Conservation (phyloP, 306 rosid genomes). For the Styphnolobium japonicum region DNA sequence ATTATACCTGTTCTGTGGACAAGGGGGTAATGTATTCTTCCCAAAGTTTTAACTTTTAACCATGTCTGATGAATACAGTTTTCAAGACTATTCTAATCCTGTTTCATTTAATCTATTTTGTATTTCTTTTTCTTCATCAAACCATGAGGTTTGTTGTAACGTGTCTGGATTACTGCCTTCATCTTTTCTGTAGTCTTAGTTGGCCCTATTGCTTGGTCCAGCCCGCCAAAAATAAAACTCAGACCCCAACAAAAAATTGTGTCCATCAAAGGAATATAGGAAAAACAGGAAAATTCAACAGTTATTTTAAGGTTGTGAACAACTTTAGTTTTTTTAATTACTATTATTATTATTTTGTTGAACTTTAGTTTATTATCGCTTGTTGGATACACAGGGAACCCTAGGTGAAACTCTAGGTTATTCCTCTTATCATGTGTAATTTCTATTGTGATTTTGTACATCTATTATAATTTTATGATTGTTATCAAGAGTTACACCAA, state of each 20-base stretch:
- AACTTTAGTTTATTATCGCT: background rate
- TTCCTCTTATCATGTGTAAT: background rate
- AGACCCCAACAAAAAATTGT: too few species aligned
- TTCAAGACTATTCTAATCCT: background rate
- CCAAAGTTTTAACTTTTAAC: background rate
- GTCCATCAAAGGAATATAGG: too few species aligned
- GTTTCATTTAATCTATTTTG: conserved; percentile 6
- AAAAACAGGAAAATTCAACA: background rate
- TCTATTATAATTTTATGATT: background rate
- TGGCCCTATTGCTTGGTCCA: too few species aligned
- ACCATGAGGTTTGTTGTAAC: background rate
- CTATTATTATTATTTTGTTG: background rate
- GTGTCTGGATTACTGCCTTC: background rate
- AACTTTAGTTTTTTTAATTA: background rate
- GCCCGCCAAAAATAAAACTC: too few species aligned
- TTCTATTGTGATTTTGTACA: background rate
- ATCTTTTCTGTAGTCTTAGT: background rate
- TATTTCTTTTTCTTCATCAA: background rate
- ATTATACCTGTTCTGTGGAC: background rate
- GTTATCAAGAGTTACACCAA: background rate
- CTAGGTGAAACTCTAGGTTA: background rate
- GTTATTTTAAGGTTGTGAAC: background rate
- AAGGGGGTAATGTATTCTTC: background rate
- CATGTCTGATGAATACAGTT: background rate
- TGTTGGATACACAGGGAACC: background rate